A percentile compares a stretch with the other conserved stretches of the same genome.
These are phyloP conservation scores for Cucumis melo DNA, from an alignment of 306 rosid species.

Conservation along the genomic window DNA sequence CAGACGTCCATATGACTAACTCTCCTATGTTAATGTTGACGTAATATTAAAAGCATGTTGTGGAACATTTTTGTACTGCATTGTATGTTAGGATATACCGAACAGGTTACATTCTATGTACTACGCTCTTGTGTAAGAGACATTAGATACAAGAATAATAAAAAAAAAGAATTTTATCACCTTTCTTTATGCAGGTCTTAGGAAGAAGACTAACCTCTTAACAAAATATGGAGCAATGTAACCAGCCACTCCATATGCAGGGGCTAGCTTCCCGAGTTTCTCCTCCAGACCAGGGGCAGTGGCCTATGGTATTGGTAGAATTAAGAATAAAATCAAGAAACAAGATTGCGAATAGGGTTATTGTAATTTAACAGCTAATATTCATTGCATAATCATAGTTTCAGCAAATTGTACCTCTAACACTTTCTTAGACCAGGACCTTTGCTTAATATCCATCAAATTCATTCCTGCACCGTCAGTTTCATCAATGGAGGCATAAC, in stretches of 20 bases:
- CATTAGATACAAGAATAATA: background rate
- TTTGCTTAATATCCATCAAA: slow-evolving; percentile 69
- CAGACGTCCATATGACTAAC: too few relatives aligned
- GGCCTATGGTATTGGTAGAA: slow-evolving; percentile 29
- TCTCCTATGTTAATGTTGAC: background rate
- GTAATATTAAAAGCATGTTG: background rate
- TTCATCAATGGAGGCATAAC: slow-evolving; percentile 75
- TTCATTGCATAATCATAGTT: background rate
- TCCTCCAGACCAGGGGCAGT: slow-evolving; percentile 70
- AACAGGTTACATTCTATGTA: background rate
- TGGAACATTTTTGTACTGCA: background rate
- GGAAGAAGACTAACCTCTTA: slow-evolving; percentile 34
- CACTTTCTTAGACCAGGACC: slow-evolving; percentile 53
- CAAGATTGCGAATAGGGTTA: background rate
- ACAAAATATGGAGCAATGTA: slow-evolving; percentile 61
- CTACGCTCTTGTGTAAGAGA: background rate
- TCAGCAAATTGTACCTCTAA: slow-evolving; percentile 44
- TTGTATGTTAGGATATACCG: background rate
- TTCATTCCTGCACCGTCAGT: slow-evolving; percentile 94
- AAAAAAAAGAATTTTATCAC: background rate
- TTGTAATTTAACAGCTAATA: background rate
- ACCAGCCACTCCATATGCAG: slow-evolving; percentile 83
- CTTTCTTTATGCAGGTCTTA: background rate
- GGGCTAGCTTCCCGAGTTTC: slow-evolving; percentile 75
- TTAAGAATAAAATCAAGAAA: background rate